Evolutionary conservation across 2,329 filamentous ascomycete genomes (phyloP).

Genomic region (Fusarium sp.): DNA sequence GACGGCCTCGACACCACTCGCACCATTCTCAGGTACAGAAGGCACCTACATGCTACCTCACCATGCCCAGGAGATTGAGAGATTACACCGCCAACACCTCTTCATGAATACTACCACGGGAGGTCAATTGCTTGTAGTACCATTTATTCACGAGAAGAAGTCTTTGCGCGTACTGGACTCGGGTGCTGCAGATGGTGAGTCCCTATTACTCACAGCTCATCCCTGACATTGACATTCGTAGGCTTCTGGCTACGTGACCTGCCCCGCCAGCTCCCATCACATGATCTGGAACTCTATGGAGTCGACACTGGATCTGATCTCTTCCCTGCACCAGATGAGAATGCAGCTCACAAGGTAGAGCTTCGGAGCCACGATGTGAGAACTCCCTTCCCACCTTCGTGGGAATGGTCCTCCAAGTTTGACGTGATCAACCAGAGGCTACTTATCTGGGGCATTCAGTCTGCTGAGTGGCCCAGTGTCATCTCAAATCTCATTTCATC

Average conservation of each 20-base stretch:
- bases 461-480: not conserved
- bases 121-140: not conserved
- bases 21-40: not conserved
- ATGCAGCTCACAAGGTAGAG: accelerated
- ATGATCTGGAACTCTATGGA: not conserved
- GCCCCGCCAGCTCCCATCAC: not conserved
- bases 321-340: not conserved
- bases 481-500: not conserved
- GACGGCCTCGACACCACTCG: not conserved
- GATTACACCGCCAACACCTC: not conserved
- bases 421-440: not conserved
- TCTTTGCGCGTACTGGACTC: not conserved
- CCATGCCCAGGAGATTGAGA: not conserved
- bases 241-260: not conserved
- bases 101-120: not conserved
- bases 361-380: not conserved
- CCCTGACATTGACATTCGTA: not conserved
- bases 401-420: not conserved
- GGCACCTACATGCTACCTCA: not conserved
- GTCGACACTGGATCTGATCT: not conserved
- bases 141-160: not conserved
- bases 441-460: not conserved
- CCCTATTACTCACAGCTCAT: accelerated
- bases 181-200: not conserved
- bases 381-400: not conserved